Conservation (phyloP, 495 filamentous ascomycete species). For the Aspergillus egyptiacus region DNA sequence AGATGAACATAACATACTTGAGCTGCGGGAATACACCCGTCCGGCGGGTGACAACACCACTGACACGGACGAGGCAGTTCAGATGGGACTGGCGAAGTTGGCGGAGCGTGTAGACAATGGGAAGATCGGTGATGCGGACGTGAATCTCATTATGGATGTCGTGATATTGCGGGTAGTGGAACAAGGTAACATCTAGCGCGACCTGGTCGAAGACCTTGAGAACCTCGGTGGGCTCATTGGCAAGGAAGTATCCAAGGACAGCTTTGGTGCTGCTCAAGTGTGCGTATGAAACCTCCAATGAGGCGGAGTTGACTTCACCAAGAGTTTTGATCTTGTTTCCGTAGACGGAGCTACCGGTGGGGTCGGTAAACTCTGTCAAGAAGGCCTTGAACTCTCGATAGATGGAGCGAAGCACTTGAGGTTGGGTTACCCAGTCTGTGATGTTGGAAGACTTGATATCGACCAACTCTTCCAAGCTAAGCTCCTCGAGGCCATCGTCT, state of each 20-base stretch:
- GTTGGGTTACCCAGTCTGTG: conserved; percentile 90
- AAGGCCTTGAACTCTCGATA: conserved; percentile 96
- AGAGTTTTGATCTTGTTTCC: conserved; percentile 87
- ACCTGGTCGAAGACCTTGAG: conserved; percentile 96
- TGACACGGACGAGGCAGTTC: conserved; percentile 92
- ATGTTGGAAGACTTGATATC: conserved; percentile 91
- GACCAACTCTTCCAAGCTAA: conserved; percentile 82
- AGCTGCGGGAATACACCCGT: conserved; percentile 98
- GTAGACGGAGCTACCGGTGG: conserved; percentile 82
- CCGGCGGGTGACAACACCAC: conserved; percentile 90
- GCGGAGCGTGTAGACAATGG: conserved; percentile 92
- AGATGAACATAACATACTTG: conserved; percentile 97
- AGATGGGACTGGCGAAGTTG: conserved; percentile 94
- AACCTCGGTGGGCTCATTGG: conserved; percentile 89
- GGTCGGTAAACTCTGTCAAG: conserved; percentile 90
- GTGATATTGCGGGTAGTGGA: conserved; percentile 96
- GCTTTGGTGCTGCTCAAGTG: conserved; percentile 86
- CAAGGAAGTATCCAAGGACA: conserved; percentile 95
- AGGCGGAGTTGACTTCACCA: conserved; percentile 93
- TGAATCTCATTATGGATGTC: conserved; percentile 98
- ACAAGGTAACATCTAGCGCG: conserved; percentile 88
- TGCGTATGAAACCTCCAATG: conserved; percentile 91
- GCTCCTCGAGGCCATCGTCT: conserved; percentile 88
- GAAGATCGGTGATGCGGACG: conserved; percentile 91
- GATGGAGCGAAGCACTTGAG: conserved; percentile 86